A percentile compares a stretch with the other conserved stretches of the same genome.
phyloP scores from a whole-genome alignment of 305 asterid species.

The Euphrasia arctica region DNA sequence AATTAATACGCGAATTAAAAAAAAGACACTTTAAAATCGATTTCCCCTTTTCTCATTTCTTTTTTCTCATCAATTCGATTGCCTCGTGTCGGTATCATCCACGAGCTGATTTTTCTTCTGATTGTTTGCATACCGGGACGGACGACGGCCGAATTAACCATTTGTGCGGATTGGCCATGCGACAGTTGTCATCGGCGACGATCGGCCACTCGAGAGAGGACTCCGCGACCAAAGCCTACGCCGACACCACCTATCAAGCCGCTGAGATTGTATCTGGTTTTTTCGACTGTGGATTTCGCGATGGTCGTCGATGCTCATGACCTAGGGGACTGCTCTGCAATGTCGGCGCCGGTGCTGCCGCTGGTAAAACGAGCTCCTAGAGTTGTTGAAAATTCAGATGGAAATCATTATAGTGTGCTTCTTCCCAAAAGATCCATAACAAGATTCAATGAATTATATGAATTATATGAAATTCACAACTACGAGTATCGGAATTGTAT shows the following conservation, averaged over 20 bases:
- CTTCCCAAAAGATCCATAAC: too few relatives aligned
- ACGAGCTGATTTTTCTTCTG: neutral
- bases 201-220: slow-evolving; percentile 80
- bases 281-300: slow-evolving; percentile 28
- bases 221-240: slow-evolving; percentile 23
- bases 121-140: slow-evolving; percentile 5
- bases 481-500: too few relatives aligned
- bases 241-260: slow-evolving; percentile 26
- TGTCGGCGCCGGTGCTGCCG: slow-evolving; percentile 94
- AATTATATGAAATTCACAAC: too few relatives aligned
- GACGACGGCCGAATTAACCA: slow-evolving; percentile 22
- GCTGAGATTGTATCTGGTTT: slow-evolving; percentile 14
- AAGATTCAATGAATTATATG: too few relatives aligned
- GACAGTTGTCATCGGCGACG: slow-evolving; percentile 61
- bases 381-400: too few relatives aligned
- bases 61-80: slow-evolving; percentile 13
- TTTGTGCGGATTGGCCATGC: slow-evolving; percentile 70
- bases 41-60: too few relatives aligned
- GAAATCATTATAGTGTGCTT: too few relatives aligned
- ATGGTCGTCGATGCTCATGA: slow-evolving; percentile 63
- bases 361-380: slow-evolving; percentile 42
- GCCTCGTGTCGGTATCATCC: neutral
- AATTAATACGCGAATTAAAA: too few relatives aligned
- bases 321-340: slow-evolving; percentile 69
- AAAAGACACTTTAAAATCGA: too few relatives aligned